These are phyloP conservation scores for Phaffomyces opuntiae DNA, from an alignment of 805 yeast genomes.

Conservation along the genomic window DNA sequence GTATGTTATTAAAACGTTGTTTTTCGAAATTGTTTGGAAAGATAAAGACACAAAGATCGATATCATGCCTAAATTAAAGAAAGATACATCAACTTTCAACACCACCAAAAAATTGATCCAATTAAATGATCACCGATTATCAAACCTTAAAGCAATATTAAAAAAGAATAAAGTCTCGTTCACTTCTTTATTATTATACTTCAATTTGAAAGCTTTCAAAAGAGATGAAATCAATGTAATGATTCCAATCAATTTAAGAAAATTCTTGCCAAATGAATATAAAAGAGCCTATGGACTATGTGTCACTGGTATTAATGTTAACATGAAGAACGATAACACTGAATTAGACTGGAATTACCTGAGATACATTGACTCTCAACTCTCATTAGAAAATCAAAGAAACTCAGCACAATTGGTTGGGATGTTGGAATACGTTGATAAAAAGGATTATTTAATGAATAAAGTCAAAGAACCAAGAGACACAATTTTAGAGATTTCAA, in stretches of 20 bases:
- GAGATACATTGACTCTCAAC: background rate
- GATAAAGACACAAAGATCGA: background rate
- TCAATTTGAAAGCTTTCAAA: background rate
- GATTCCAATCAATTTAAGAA: conserved; percentile 8
- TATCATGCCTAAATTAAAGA: background rate
- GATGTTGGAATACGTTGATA: conserved; percentile 2
- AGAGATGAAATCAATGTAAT: background rate
- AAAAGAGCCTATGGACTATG: conserved; percentile 1
- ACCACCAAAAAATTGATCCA: conserved; percentile 4
- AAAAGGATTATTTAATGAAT: background rate
- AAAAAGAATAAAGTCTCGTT: conserved; percentile 3
- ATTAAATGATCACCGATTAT: background rate
- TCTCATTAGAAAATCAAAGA: background rate
- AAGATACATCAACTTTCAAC: conserved; percentile 1
- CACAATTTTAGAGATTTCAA: conserved; percentile 4
- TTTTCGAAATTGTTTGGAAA: background rate
- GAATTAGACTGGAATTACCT: conserved; percentile 6
- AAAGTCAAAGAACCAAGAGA: background rate
- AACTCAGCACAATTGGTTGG: conserved; percentile 6
- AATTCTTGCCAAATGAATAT: background rate
- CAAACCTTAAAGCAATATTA: background rate
- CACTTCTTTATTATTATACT: conserved; percentile 2
- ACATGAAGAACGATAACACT: background rate
- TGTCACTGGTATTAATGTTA: background rate
- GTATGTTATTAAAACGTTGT: background rate